Evolutionary conservation across 345 rosid species (phyloP).

Genomic region (Aurinia saxatilis): DNA sequence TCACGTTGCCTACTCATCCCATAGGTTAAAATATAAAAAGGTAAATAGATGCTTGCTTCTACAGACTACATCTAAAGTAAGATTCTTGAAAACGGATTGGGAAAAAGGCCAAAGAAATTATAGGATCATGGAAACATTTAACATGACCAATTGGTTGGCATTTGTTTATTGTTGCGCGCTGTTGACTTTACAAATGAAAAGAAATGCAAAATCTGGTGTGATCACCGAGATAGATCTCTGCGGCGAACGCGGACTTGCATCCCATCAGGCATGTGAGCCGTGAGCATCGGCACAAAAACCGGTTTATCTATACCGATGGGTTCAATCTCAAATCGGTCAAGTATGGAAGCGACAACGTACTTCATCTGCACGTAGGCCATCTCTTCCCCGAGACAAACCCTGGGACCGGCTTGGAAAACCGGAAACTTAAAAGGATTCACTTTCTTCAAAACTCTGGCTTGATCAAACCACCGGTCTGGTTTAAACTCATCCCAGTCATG

Average conservation of each 20-base stretch:
- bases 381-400: conserved; percentile 65
- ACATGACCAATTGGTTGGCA: not conserved
- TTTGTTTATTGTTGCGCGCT: not conserved
- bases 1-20: not conserved
- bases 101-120: not conserved
- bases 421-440: conserved; percentile 52
- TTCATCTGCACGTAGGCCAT: conserved; percentile 79
- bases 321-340: conserved; percentile 29
- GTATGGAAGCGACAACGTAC: conserved; percentile 40
- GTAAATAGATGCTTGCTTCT: not conserved
- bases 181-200: not conserved
- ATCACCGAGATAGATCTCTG: conserved; percentile 27
- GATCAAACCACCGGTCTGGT: conserved; percentile 55
- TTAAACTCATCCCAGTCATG: conserved; percentile 48
- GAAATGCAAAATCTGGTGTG: not conserved
- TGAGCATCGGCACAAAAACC: conserved; percentile 41
- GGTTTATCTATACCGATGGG: conserved; percentile 28
- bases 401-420: conserved; percentile 75
- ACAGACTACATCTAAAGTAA: no score
- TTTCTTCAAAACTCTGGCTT: conserved; percentile 32
- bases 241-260: conserved; percentile 36
- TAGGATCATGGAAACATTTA: not conserved
- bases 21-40: not conserved
- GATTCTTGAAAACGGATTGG: not conserved
- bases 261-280: conserved; percentile 66